Conservation (phyloP, 2,329 filamentous ascomycete species). For the Aureobasidium sp. region DNA sequence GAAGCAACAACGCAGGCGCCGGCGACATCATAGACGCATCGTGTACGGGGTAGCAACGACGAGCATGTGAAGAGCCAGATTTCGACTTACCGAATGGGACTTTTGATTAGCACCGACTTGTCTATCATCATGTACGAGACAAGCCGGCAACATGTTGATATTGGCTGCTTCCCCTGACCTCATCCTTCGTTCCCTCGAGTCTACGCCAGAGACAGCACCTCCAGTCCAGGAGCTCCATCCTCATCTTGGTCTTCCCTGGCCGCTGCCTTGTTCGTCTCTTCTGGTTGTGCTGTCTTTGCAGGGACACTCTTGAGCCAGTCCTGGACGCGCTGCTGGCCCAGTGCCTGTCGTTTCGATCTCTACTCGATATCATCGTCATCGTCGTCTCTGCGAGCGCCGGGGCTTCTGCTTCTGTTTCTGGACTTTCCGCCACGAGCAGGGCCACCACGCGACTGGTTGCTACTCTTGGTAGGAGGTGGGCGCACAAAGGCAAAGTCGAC, state of each 20-base stretch:
- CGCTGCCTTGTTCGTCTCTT: neutral
- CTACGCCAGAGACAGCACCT: neutral
- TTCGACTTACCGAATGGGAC: neutral
- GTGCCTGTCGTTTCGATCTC: neutral
- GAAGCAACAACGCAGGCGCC: neutral
- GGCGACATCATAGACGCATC: neutral
- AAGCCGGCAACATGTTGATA: conserved; percentile 4
- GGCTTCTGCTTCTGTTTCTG: conserved; percentile 36
- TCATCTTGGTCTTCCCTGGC: neutral
- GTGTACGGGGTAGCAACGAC: neutral
- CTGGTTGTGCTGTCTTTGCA: neutral
- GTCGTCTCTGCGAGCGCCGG: conserved; percentile 29
- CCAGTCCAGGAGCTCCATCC: neutral
- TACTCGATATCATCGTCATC: conserved; percentile 20
- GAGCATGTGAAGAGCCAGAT: neutral
- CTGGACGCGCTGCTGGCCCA: neutral
- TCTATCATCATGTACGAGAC: neutral
- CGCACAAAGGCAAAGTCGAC: conserved; percentile 83
- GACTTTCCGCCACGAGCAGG: conserved; percentile 19
- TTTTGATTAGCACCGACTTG: conserved; percentile 11
- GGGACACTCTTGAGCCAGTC: neutral
- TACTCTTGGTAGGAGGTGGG: conserved; percentile 56
- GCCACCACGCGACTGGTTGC: conserved; percentile 24
- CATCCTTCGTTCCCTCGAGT: neutral
- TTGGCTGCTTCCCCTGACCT: neutral